phyloP scores from a whole-genome alignment of 2,329 filamentous ascomycete genomes.

The Aureobasidium sp. region DNA sequence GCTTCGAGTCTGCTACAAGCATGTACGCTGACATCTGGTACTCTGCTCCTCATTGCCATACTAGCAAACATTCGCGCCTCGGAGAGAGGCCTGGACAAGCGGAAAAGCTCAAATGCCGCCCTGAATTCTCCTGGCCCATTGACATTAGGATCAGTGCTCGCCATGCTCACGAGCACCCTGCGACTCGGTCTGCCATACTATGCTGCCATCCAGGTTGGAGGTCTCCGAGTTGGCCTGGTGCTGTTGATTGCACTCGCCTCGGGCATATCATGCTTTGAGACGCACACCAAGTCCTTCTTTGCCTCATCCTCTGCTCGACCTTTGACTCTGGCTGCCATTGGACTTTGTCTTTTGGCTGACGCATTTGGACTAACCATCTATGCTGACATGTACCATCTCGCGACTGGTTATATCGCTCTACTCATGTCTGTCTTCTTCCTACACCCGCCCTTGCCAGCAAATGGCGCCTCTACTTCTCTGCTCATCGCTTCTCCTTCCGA shows the following conservation, averaged over 20 bases:
- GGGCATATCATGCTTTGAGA: slow-evolving; percentile 33
- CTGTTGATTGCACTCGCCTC: slow-evolving; percentile 42
- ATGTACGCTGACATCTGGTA: slow-evolving; percentile 40
- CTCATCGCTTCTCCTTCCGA: slow-evolving; percentile 12
- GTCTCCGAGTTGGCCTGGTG: slow-evolving; percentile 46
- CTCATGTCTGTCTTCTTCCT: slow-evolving; percentile 40
- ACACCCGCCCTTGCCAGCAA: slow-evolving; percentile 41
- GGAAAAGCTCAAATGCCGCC: slow-evolving; percentile 24
- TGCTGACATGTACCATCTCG: slow-evolving; percentile 25
- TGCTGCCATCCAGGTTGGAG: slow-evolving; percentile 49
- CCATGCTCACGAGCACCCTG: slow-evolving; percentile 16
- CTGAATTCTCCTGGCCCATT: not conserved
- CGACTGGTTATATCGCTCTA: slow-evolving; percentile 44
- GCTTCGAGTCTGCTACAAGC: slow-evolving; percentile 36
- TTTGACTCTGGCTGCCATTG: slow-evolving; percentile 31
- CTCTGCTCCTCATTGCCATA: slow-evolving; percentile 39
- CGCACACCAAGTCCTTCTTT: slow-evolving; percentile 11
- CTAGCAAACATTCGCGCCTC: slow-evolving; percentile 30
- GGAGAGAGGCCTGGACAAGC: slow-evolving; percentile 25
- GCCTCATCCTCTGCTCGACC: slow-evolving; percentile 30
- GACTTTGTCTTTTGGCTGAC: slow-evolving; percentile 30
- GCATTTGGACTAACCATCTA: slow-evolving; percentile 26
- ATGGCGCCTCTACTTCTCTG: slow-evolving; percentile 8
- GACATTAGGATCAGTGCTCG: not conserved
- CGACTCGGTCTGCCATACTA: slow-evolving; percentile 46